phyloP scores from a whole-genome alignment of 306 rosid genomes.

The Oxytropis ochrocephala region DNA sequence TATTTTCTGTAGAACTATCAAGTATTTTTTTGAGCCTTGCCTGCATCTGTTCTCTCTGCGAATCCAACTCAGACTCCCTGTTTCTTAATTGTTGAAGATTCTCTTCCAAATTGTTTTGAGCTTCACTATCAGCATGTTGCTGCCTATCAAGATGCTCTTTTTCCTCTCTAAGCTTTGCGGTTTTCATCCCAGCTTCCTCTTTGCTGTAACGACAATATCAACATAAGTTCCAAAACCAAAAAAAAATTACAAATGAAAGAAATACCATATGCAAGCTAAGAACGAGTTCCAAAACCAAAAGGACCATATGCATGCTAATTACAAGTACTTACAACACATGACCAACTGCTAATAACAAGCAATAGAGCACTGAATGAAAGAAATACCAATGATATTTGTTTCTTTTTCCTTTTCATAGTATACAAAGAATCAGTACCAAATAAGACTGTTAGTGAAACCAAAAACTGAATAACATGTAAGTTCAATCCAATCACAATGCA shows the following conservation, averaged over 20 bases:
- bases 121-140: constrained; percentile 92
- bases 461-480: neutral
- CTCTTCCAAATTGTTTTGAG: constrained; percentile 87
- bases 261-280: neutral
- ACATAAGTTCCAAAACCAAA: neutral
- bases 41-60: constrained; percentile 71
- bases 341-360: neutral
- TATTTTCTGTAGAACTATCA: constrained; percentile 52
- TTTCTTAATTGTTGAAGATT: constrained; percentile 80
- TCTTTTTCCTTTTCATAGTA: neutral
- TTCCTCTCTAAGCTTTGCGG: constrained; percentile 83
- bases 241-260: neutral
- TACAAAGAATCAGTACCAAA: neutral
- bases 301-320: neutral
- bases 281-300: too few relatives aligned
- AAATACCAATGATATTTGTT: neutral
- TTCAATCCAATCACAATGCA: constrained; percentile 13
- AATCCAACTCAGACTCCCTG: constrained; percentile 62
- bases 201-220: constrained; percentile 51
- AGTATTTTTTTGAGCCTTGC: constrained; percentile 62
- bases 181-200: constrained; percentile 96
- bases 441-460: constrained; percentile 5
- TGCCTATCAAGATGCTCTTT: constrained; percentile 90
- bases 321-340: neutral
- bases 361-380: neutral